phyloP scores from a whole-genome alignment of 768 basidiomycete genomes.

The Russula virescens region DNA sequence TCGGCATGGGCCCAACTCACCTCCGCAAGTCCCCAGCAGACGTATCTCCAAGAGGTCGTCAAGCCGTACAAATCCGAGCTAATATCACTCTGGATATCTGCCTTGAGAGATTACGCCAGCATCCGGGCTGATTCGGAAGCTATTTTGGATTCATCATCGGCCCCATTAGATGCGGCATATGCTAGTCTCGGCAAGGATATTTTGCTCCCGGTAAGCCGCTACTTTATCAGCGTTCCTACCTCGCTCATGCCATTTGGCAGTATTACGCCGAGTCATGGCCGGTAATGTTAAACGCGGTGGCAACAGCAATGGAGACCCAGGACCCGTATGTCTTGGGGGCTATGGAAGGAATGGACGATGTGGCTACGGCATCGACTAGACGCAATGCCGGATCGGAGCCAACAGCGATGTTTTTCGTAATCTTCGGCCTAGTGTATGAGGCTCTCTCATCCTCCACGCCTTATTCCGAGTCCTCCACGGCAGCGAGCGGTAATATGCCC shows the following conservation, averaged over 20 bases:
- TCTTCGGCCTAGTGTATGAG: conserved; percentile 95
- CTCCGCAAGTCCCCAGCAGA: conserved; percentile 65
- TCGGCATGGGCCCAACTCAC: conserved; percentile 95
- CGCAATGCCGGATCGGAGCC: conserved; percentile 50
- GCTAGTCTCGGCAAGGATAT: conserved; percentile 89
- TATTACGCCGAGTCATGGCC: conserved; percentile 85
- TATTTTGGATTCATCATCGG: conserved; percentile 65
- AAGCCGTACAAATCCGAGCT: conserved; percentile 72
- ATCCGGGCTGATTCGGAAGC: conserved; percentile 87
- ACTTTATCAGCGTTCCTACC: background rate
- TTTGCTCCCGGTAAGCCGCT: conserved; percentile 68
- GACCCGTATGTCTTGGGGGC: conserved; percentile 69
- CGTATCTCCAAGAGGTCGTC: conserved; percentile 75
- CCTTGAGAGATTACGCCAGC: conserved; percentile 87
- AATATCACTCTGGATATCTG: conserved; percentile 80
- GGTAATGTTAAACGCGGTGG: conserved; percentile 78
- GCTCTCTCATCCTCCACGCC: conserved; percentile 63
- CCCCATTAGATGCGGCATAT: conserved; percentile 74
- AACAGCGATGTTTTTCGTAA: conserved; percentile 74
- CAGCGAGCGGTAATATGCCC: conserved; percentile 39
- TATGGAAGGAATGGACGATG: conserved; percentile 66
- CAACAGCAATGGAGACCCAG: conserved; percentile 64
- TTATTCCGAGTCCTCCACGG: conserved; percentile 43
- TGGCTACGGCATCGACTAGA: conserved; percentile 24
- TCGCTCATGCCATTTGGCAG: conserved; percentile 37